Conservation (phyloP, 164 flowering plant species). For the Vitis vinifera region DNA sequence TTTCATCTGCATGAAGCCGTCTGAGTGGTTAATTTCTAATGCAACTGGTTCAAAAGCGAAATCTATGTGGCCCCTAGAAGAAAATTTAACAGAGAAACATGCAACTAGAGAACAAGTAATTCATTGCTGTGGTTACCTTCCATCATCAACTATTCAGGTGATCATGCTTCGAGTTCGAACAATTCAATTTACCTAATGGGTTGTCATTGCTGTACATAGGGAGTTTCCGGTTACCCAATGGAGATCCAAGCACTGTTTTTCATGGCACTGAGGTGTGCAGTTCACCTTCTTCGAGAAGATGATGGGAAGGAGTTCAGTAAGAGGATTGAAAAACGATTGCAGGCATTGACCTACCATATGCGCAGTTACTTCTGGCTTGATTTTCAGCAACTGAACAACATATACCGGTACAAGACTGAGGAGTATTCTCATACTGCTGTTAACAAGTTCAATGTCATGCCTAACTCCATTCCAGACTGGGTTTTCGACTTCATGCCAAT, state of each 20-base stretch:
- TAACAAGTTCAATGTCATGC: conserved; percentile 28
- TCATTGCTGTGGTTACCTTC: too few species aligned
- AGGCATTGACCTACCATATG: conserved; percentile 22
- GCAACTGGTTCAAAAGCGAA: too few species aligned
- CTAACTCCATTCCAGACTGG: conserved; percentile 27
- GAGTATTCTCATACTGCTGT: conserved; percentile 29
- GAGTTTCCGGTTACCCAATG: conserved; percentile 11
- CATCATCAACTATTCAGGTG: too few species aligned
- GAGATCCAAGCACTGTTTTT: conserved; percentile 14
- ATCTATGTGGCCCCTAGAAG: too few species aligned
- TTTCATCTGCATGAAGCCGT: too few species aligned
- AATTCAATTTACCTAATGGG: too few species aligned
- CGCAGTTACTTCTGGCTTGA: conserved; percentile 26
- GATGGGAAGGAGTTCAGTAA: conserved; percentile 21
- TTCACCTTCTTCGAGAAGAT: conserved; percentile 6
- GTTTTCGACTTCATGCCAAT: conserved; percentile 27
- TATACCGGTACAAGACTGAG: conserved; percentile 21
- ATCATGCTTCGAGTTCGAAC: too few species aligned
- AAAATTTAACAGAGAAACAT: too few species aligned
- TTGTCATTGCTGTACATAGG: neutral
- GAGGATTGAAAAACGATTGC: conserved; percentile 15
- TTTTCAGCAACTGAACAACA: conserved; percentile 21
- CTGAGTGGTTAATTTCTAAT: too few species aligned
- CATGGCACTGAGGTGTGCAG: conserved; percentile 14
- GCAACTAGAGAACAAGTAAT: too few species aligned